Evolutionary conservation across 1,139 yeast species (phyloP).

Genomic region (Hyphopichia wangnamkhiaoensis): DNA sequence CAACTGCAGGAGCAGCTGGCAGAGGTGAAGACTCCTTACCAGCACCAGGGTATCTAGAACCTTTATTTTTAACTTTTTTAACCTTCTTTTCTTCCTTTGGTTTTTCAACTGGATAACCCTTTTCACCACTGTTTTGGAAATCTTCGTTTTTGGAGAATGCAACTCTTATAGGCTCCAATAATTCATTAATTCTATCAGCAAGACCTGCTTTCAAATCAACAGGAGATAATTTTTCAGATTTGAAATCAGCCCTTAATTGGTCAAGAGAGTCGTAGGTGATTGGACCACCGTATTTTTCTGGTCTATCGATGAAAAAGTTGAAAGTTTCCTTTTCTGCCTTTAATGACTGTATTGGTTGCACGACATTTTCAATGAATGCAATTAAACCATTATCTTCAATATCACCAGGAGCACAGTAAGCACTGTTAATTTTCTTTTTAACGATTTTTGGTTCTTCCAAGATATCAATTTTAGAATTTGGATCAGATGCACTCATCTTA

Average conservation of each 20-base stretch:
- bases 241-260: slow-evolving; percentile 72
- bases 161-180: slow-evolving; percentile 82
- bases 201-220: slow-evolving; percentile 94
- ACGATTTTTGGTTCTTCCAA: slow-evolving; percentile 86
- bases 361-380: slow-evolving; percentile 79
- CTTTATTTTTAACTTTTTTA: slow-evolving; percentile 78
- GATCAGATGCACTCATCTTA: slow-evolving; percentile 98
- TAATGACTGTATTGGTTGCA: slow-evolving; percentile 84
- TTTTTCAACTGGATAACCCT: slow-evolving; percentile 83
- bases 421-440: slow-evolving; percentile 86
- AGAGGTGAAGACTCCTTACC: slow-evolving; percentile 16
- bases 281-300: slow-evolving; percentile 96
- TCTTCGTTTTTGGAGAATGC: slow-evolving; percentile 63
- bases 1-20: slow-evolving; percentile 11
- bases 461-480: slow-evolving; percentile 93
- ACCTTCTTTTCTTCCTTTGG: slow-evolving; percentile 65
- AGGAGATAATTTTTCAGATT: slow-evolving; percentile 75
- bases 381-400: slow-evolving; percentile 88
- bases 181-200: slow-evolving; percentile 73
- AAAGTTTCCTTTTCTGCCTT: slow-evolving; percentile 55
- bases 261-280: slow-evolving; percentile 69
- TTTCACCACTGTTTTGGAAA: slow-evolving; percentile 69
- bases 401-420: slow-evolving; percentile 95
- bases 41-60: slow-evolving; percentile 79
- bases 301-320: slow-evolving; percentile 78